Evolutionary conservation across 768 basidiomycete genomes (phyloP).

Genomic region (Russula vinacea): DNA sequence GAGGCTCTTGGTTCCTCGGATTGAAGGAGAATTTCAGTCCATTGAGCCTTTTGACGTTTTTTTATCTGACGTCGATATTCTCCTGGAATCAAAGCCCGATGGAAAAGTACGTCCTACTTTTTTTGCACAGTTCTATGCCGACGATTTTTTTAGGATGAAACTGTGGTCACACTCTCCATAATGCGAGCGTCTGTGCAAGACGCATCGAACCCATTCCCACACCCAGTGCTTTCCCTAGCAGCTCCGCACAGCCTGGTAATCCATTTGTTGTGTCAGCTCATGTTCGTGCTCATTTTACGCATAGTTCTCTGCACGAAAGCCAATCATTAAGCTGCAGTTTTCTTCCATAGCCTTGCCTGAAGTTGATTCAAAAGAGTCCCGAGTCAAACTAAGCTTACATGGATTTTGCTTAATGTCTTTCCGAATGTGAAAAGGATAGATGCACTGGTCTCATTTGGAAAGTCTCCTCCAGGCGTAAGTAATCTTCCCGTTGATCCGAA

Average conservation of each 20-base stretch:
- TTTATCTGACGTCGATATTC: constrained; percentile 59
- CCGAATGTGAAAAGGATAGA: constrained; percentile 61
- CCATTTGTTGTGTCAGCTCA: constrained; percentile 17
- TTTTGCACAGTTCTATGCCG: neutral
- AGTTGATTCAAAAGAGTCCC: constrained; percentile 73
- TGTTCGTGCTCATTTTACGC: constrained; percentile 4
- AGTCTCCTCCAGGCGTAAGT: constrained; percentile 86
- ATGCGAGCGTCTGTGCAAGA: constrained; percentile 61
- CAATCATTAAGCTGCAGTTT: constrained; percentile 63
- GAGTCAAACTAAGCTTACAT: constrained; percentile 57
- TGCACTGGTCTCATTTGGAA: constrained; percentile 62
- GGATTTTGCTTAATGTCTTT: constrained; percentile 59
- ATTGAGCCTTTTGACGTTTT: constrained; percentile 51
- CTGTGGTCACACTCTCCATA: constrained; percentile 57
- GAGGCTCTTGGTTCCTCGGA: constrained; percentile 49
- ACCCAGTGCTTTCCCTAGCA: constrained; percentile 53
- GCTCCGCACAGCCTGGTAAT: constrained; percentile 57
- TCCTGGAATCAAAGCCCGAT: constrained; percentile 65
- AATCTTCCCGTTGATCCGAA: neutral
- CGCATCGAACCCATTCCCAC: constrained; percentile 37
- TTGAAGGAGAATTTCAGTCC: constrained; percentile 30
- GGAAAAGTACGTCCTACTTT: constrained; percentile 52
- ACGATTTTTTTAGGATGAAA: constrained; percentile 55
- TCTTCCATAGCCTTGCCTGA: constrained; percentile 58
- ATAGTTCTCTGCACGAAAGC: constrained; percentile 40